Evolutionary conservation across 306 rosid genomes (phyloP), one percentile per base, ranked within the genome.

Genomic region (Hippophae tibetana): DNA sequence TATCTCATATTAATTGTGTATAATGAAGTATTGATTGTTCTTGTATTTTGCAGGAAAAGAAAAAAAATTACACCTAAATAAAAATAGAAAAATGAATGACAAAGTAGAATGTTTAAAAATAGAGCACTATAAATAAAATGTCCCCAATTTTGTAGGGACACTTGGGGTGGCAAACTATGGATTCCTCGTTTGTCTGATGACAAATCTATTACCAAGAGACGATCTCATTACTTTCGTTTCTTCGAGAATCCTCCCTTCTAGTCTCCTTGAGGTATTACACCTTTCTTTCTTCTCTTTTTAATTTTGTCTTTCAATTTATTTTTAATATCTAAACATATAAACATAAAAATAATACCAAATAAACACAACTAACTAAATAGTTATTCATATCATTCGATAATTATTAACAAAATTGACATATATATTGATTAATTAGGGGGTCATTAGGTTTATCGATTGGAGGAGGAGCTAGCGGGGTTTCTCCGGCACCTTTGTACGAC

Each of bases 381-480:
- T 18, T 31, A 31, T 31, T 31, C 38, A 31, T 31, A 31, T 31
- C 38, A 31, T 31, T 31, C 38, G 5, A 31, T 31, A 31, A 31
- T 18, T 31, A 31, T 31, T 31, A 31, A 2, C 5, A 31, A 31
- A 31, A 31, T 43, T 26, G 6, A 10, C n/a, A 26, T 63, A 14
- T 46, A 9, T 10, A 10, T 7, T 50, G 13, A 9, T 18, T 54
- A 62, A 18, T 18, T 18, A 18, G 23, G 23, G 44, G 49, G 43
- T 23, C 44, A 13, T 61, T 44, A 40, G 69, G 75, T 66, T 14
- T 63, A 38, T 63, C 60, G 25, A 48, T 60, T 53, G 73, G 70
- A 79, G 75, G 79, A 69, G 69, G 51, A 54, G 23, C 1, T 18
- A 18, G 73, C 18, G 73, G 72, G 73, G 84, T 56, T 76, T 73